Evolutionary conservation across 768 basidiomycete genomes (phyloP), one percentile per base, ranked within the genome.

Genomic region (Psilocybe azurescens): DNA sequence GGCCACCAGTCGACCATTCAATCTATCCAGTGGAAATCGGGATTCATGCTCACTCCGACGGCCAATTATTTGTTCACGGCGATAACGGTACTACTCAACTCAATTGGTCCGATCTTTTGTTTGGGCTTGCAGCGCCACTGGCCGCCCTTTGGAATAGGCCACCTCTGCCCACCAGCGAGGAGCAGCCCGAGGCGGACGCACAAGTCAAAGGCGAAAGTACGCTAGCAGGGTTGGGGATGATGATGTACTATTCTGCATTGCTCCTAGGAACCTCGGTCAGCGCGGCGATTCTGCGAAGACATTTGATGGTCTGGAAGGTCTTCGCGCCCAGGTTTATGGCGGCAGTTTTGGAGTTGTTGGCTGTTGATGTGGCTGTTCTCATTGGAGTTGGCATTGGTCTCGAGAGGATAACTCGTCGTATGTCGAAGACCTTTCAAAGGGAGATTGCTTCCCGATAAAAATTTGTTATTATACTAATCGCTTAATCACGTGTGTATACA

Each of bases 291-390:
- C 75, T 96, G 55, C 76, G 95, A 65, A 73, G 95, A 49, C 95
- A 98, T 72, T 74, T 97, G 65, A 97, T 97, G 95, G 95, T 98
- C 24, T 99, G 97, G 97, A 98, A 99, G 77, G 89, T 99, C 3
- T 99, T 98, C 69, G 97, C 96, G 39, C 97, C 97, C 64, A 78
- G 97, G 64, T 97, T 96, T 72, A 96, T 98, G 89, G 72, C 85
- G 14, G 91, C 84, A 0, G 93, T 85, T 0, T 69, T 86, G 3
- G 83, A 83, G 30, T 72, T 97, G 38, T 46, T 94, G 3, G 84
- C 84, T 1, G 86, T 93, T 2, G 97, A 99, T 75, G 38, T 89
- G 0, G 89, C 81, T 0, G 75, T 91, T 18, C 56, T 94, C 54
- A 32, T 90, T 13, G 91, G 88, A 0, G 78, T 92, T 3, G 82